phyloP scores from a whole-genome alignment of 768 basidiomycete species.

The Leccinum uliginosum region DNA sequence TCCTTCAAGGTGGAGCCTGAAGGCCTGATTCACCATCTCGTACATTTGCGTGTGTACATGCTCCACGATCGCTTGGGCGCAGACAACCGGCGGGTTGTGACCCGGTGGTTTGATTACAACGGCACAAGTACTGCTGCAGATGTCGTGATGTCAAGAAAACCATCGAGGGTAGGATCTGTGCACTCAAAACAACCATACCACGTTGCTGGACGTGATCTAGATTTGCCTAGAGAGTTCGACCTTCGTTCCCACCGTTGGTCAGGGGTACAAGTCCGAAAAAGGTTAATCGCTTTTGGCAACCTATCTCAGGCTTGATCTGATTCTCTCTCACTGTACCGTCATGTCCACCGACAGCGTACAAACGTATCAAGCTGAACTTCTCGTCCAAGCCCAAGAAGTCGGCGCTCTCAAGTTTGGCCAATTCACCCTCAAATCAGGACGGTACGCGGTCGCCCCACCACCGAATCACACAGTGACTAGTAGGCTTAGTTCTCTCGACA shows the following conservation, averaged over 20 bases:
- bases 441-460: slow-evolving; percentile 48
- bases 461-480: background rate
- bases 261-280: slow-evolving; percentile 5
- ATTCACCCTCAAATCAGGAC: slow-evolving; percentile 93
- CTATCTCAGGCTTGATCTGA: background rate
- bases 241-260: background rate
- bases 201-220: background rate
- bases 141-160: too few species aligned
- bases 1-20: too few species aligned
- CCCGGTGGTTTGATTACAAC: too few species aligned
- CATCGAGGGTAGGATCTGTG: too few species aligned
- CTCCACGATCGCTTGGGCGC: too few species aligned
- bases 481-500: slow-evolving; percentile 2
- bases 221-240: background rate
- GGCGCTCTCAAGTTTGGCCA: slow-evolving; percentile 86
- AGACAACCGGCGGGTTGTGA: too few species aligned
- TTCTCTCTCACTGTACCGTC: background rate
- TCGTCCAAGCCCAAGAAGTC: slow-evolving; percentile 60
- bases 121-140: too few species aligned
- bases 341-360: slow-evolving; percentile 32
- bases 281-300: background rate
- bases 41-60: too few species aligned
- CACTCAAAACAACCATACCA: too few species aligned
- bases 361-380: slow-evolving; percentile 59
- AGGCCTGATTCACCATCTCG: too few species aligned